phyloP scores from a whole-genome alignment of 257 asterid species.

The Jacaranda copaia region DNA sequence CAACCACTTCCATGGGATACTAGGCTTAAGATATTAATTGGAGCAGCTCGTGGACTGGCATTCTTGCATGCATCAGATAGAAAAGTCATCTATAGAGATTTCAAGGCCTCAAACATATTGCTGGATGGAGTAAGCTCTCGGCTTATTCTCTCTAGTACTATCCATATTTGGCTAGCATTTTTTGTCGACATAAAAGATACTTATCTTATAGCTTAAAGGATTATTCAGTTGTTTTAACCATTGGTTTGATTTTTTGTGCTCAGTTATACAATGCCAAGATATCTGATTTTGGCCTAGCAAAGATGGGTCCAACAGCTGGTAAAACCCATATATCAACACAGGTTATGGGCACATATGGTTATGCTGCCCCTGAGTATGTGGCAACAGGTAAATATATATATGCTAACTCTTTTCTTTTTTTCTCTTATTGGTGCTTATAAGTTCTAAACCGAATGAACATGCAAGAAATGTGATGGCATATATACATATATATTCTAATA shows the following conservation, averaged over 20 bases:
- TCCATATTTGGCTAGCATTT: too few species aligned
- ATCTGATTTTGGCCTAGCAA: slow-evolving; percentile 65
- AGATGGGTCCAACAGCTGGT: slow-evolving; percentile 60
- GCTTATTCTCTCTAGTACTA: too few species aligned
- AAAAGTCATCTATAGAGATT: slow-evolving; percentile 58
- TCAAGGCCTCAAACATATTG: slow-evolving; percentile 67
- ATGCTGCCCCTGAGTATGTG: slow-evolving; percentile 65
- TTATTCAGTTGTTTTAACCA: background rate
- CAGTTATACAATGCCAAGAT: slow-evolving; percentile 63
- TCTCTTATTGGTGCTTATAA: too few species aligned
- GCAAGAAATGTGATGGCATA: too few species aligned
- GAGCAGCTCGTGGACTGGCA: slow-evolving; percentile 63
- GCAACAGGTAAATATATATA: slow-evolving; percentile 52
- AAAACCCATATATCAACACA: slow-evolving; percentile 59
- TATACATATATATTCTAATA: too few species aligned
- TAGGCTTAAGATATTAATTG: slow-evolving; percentile 57
- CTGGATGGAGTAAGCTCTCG: slow-evolving; percentile 60
- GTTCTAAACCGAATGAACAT: too few species aligned
- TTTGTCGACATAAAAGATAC: too few species aligned
- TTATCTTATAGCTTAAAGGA: too few species aligned
- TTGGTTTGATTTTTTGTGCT: background rate
- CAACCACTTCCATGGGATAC: slow-evolving; percentile 61
- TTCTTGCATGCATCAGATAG: slow-evolving; percentile 55
- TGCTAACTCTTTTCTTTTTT: background rate
- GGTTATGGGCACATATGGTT: slow-evolving; percentile 63